Conservation (phyloP, 306 rosid species). For the Cucumis cinereus region DNA sequence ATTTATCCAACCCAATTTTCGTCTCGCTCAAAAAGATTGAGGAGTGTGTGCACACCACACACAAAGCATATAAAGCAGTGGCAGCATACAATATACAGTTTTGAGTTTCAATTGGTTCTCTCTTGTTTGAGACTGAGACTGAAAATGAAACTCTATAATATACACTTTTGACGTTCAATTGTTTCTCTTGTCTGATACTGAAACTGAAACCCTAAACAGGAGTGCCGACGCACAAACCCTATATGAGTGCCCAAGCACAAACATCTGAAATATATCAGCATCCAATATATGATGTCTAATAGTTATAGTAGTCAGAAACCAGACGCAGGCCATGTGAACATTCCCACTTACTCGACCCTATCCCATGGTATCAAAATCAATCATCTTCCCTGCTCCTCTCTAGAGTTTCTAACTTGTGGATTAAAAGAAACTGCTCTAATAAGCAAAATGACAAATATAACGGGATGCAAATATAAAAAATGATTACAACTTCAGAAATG, state of each 20-base stretch:
- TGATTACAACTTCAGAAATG: too few species aligned
- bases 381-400: not conserved
- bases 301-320: not conserved
- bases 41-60: not conserved
- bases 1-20: not conserved
- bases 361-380: not conserved
- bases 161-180: too few species aligned
- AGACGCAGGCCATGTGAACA: not conserved
- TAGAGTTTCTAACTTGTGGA: not conserved
- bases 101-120: too few species aligned
- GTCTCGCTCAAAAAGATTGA: not conserved
- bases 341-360: not conserved
- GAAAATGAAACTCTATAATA: not conserved
- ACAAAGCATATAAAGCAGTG: not conserved
- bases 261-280: not conserved
- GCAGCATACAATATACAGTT: not conserved
- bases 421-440: not conserved
- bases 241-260: not conserved
- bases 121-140: too few species aligned
- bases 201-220: not conserved
- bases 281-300: not conserved
- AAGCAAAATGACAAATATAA: not conserved
- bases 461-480: too few species aligned
- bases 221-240: not conserved
- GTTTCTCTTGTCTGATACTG: too few species aligned